phyloP scores from a whole-genome alignment of 139 green algal genomes.

The Marvania coccoides region DNA sequence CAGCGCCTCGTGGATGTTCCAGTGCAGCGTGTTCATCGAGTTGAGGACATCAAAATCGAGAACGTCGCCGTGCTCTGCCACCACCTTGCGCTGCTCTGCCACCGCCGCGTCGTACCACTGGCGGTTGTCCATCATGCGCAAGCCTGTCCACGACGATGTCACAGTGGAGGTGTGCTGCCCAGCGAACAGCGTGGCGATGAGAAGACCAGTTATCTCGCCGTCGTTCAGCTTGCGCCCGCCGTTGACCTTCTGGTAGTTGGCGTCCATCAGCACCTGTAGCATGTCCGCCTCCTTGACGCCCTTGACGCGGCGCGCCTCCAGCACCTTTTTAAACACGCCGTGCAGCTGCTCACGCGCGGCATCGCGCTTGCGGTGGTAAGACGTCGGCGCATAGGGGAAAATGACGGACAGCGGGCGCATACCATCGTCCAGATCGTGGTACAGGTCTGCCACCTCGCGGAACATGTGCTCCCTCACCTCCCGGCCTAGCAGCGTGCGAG shows the following conservation, averaged over 20 bases:
- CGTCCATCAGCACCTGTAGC: slow-evolving; percentile 93
- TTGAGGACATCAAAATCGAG: slow-evolving; percentile 77
- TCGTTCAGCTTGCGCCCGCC: slow-evolving; percentile 72
- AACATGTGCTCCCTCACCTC: slow-evolving; percentile 96
- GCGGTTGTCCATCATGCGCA: slow-evolving; percentile 57
- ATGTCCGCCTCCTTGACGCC: slow-evolving; percentile 79
- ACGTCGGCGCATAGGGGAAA: slow-evolving; percentile 90
- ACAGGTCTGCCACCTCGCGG: slow-evolving; percentile 64
- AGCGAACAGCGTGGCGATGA: slow-evolving; percentile 95
- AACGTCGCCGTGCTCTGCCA: slow-evolving; percentile 60
- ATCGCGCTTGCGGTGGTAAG: slow-evolving; percentile 80
- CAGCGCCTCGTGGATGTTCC: slow-evolving; percentile 72
- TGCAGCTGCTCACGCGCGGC: slow-evolving; percentile 59
- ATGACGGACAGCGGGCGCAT: slow-evolving; percentile 94
- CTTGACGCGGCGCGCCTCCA: slow-evolving; percentile 57
- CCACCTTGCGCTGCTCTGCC: slow-evolving; percentile 69
- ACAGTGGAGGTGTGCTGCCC: slow-evolving; percentile 96
- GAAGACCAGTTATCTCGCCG: slow-evolving; percentile 92
- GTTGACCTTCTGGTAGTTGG: slow-evolving; percentile 69
- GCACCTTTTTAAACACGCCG: slow-evolving; percentile 77
- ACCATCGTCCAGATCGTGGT: slow-evolving; percentile 93
- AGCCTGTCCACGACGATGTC: slow-evolving; percentile 87
- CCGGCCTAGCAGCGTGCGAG: slow-evolving; percentile 82
- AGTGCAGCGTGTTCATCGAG: slow-evolving; percentile 87
- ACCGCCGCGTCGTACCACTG: slow-evolving; percentile 26